Evolutionary conservation across 2,329 filamentous ascomycete species (phyloP).

Genomic region (Cercospora berteroae): DNA sequence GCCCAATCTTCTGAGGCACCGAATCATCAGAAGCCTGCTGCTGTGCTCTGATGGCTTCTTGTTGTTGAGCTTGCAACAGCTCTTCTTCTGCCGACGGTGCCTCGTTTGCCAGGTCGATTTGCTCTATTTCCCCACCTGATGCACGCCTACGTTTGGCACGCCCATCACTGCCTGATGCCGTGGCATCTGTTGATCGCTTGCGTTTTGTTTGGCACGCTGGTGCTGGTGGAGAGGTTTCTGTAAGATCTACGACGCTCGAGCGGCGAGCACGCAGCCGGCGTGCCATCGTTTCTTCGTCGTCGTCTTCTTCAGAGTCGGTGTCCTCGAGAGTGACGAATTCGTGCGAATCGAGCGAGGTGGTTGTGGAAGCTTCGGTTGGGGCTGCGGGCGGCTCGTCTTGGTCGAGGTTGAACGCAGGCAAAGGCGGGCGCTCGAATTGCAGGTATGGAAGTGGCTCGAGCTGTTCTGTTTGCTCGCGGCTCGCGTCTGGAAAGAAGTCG

Average conservation of each 20-base stretch:
- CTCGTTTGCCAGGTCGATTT: conserved; percentile 25
- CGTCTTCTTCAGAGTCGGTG: conserved; percentile 16
- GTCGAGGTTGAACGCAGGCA: background rate
- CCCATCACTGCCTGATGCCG: background rate
- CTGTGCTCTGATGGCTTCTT: conserved; percentile 28
- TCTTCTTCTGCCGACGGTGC: conserved; percentile 37
- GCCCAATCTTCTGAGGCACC: conserved; percentile 41
- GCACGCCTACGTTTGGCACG: background rate
- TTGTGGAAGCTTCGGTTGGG: background rate
- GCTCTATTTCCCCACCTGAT: conserved; percentile 16
- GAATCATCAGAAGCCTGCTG: conserved; percentile 25
- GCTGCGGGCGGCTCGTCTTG: background rate
- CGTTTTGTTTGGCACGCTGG: conserved; percentile 17
- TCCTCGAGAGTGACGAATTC: conserved; percentile 27
- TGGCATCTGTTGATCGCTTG: conserved; percentile 11
- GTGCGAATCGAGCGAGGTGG: conserved; percentile 7
- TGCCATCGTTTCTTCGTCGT: background rate
- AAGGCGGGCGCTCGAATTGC: background rate
- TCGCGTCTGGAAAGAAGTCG: background rate
- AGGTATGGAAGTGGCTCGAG: background rate
- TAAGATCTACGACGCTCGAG: conserved; percentile 22
- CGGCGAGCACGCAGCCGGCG: background rate
- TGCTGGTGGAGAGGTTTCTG: conserved; percentile 5
- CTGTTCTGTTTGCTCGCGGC: background rate
- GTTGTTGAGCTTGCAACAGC: conserved; percentile 34